Evolutionary conservation across 2,329 filamentous ascomycete genomes (phyloP).

Genomic region (Zymoseptoria passerinii): DNA sequence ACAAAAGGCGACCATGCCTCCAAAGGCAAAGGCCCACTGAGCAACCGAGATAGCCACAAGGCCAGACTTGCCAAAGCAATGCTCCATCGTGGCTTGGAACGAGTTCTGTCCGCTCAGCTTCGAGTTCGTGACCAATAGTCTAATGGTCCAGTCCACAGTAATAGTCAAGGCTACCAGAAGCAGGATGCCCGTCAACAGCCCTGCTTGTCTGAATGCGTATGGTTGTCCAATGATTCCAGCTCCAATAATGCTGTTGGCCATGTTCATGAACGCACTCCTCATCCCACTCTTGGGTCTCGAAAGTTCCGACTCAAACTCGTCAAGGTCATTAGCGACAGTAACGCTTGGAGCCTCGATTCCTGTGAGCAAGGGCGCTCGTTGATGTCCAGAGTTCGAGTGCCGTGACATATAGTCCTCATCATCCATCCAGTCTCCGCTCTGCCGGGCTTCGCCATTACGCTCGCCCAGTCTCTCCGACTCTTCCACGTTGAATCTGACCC

Average conservation of each 20-base stretch:
- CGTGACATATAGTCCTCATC: slow-evolving; percentile 53
- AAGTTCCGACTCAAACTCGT: slow-evolving; percentile 46
- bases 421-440: slow-evolving; percentile 41
- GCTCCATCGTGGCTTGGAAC: slow-evolving; percentile 91
- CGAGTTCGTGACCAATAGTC: slow-evolving; percentile 92
- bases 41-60: slow-evolving; percentile 84
- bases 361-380: slow-evolving; percentile 63
- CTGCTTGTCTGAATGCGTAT: slow-evolving; percentile 91
- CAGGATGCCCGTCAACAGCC: slow-evolving; percentile 68
- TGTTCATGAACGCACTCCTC: slow-evolving; percentile 94
- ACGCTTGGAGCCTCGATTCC: slow-evolving; percentile 75
- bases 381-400: slow-evolving; percentile 35
- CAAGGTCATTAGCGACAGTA: slow-evolving; percentile 55
- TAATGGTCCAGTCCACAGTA: slow-evolving; percentile 93
- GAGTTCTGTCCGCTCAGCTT: slow-evolving; percentile 90
- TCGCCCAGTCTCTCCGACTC: slow-evolving; percentile 23
- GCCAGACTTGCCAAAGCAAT: slow-evolving; percentile 84
- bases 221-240: slow-evolving; percentile 71
- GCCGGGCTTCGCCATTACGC: slow-evolving; percentile 15
- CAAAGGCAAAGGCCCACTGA: slow-evolving; percentile 98
- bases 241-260: slow-evolving; percentile 96
- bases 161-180: slow-evolving; percentile 73
- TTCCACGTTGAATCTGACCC: slow-evolving; percentile 63
- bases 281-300: slow-evolving; percentile 76
- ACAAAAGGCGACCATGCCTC: slow-evolving; percentile 96